A percentile compares a stretch with the other conserved stretches of the same genome.
These are phyloP conservation scores for Elsinoe australis DNA, from an alignment of 2,329 filamentous ascomycete genomes.

Conservation along the genomic window DNA sequence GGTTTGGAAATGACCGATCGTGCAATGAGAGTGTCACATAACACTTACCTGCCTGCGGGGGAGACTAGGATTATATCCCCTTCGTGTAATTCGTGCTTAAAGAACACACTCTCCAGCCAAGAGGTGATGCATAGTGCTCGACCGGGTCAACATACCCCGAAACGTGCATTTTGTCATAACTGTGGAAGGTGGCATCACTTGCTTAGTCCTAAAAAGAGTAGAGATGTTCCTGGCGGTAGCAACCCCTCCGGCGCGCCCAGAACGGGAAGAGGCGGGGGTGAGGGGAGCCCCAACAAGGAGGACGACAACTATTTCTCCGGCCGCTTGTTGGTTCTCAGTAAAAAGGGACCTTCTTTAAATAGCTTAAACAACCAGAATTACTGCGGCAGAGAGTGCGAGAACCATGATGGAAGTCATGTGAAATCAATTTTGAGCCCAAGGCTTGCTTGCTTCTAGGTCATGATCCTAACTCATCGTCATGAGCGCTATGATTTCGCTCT, in stretches of 20 bases:
- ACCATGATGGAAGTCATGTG: no score
- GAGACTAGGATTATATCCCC: not conserved
- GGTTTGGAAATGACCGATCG: no score
- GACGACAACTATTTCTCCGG: conserved; percentile 4
- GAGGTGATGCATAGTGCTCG: not conserved
- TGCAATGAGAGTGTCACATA: no score
- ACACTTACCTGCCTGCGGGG: no score
- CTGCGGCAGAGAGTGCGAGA: no score
- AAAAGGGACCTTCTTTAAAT: not conserved
- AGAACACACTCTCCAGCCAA: not conserved
- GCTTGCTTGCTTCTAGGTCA: no score
- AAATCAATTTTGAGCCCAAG: no score
- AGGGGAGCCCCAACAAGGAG: not conserved
- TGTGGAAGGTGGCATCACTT: conserved; percentile 7
- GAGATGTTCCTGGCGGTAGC: conserved; percentile 3
- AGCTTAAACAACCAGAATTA: no score
- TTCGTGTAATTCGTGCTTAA: not conserved
- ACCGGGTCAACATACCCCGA: not conserved
- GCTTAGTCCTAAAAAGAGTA: conserved; percentile 1
- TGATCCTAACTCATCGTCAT: no score
- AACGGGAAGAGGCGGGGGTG: not conserved
- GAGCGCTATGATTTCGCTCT: no score
- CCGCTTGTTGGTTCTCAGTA: not conserved
- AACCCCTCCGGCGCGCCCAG: conserved; percentile 5
- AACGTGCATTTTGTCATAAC: not conserved